Evolutionary conservation across 2,329 filamentous ascomycete species (phyloP), one percentile per base, ranked within the genome.

Genomic region (Daldinia eschscholtzii): DNA sequence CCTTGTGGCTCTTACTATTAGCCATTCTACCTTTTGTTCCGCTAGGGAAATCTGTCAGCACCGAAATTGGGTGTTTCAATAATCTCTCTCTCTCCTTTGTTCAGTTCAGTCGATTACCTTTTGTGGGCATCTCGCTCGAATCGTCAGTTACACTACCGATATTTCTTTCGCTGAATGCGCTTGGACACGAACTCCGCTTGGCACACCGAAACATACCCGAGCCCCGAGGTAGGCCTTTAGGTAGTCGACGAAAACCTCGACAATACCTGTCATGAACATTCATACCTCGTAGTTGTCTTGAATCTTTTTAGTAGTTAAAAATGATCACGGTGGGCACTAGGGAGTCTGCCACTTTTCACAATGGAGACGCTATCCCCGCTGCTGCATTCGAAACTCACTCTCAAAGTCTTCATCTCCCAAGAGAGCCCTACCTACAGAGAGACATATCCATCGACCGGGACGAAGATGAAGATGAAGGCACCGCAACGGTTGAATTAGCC

Each of bases 401-500:
- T 23, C 70, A 73, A 35, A 71, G 61, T 37, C 65, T 72, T 57
- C 73, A 75, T 37, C 72, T 75, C 57, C 65, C 75, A 28, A 73
- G 75, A 63, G 75, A 75, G 53, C 26, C 71, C 30, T 78, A 78
- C 65, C 44, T 75, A 30, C 70, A 76, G 57, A 72, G 74, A 60
- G 74, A 77, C 0, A 71, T 75, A 53, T 61, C 76, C 3, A 61
- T 74, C 48, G 71, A 77, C 55, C 69, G 70, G n/a, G 76, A 77
- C 13, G 75, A 75, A 3, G 68, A 77, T 59, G 76, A 79, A 42
- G 79, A 82, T 37, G 81, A 81, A 44, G 79, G 78, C 33, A 80
- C 79, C 15, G 81, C 81, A n/a, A 78, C 79, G 6, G 79, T 80
- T 58, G 82, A 84, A 68, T 73, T 84, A 52, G 79, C 81, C 39